Evolutionary conservation across 2,329 filamentous ascomycete species (phyloP).

Genomic region (Helotiales sp.): DNA sequence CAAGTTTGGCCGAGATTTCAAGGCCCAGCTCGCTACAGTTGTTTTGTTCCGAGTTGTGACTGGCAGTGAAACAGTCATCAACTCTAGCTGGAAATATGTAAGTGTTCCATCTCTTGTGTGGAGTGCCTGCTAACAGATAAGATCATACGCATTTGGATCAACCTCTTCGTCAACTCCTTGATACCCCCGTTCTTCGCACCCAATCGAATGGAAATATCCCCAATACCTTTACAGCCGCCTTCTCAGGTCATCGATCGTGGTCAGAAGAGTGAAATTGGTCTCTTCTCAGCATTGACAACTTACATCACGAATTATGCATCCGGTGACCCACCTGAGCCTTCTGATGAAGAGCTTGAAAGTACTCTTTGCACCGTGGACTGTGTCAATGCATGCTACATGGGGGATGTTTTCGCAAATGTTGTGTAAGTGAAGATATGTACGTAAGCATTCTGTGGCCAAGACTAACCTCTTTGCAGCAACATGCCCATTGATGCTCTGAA

Average conservation of each 20-base stretch:
- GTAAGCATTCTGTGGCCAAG: neutral
- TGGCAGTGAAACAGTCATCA: conserved; percentile 77
- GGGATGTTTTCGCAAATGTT: conserved; percentile 80
- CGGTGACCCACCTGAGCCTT: conserved; percentile 95
- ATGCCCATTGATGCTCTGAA: conserved; percentile 60
- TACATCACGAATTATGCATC: conserved; percentile 99
- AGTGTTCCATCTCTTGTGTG: conserved; percentile 38
- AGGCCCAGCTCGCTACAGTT: conserved; percentile 88
- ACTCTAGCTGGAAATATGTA: conserved; percentile 76
- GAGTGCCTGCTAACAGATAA: conserved; percentile 46
- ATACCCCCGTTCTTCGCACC: conserved; percentile 78
- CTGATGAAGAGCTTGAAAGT: conserved; percentile 94
- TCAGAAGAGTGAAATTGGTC: conserved; percentile 75
- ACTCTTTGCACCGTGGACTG: conserved; percentile 94
- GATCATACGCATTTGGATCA: conserved; percentile 89
- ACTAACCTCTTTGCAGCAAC: conserved; percentile 44
- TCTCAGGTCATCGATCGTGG: conserved; percentile 91
- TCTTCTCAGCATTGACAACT: conserved; percentile 92
- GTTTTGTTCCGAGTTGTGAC: conserved; percentile 93
- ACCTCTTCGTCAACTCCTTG: conserved; percentile 93
- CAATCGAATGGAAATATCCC: conserved; percentile 67
- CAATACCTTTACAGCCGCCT: conserved; percentile 87
- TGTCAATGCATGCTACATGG: conserved; percentile 84
- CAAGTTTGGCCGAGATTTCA: conserved; percentile 89
- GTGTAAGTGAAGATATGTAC: conserved; percentile 56